Evolutionary conservation across 805 yeast species (phyloP).

Genomic region (Starmerella bombicola): DNA sequence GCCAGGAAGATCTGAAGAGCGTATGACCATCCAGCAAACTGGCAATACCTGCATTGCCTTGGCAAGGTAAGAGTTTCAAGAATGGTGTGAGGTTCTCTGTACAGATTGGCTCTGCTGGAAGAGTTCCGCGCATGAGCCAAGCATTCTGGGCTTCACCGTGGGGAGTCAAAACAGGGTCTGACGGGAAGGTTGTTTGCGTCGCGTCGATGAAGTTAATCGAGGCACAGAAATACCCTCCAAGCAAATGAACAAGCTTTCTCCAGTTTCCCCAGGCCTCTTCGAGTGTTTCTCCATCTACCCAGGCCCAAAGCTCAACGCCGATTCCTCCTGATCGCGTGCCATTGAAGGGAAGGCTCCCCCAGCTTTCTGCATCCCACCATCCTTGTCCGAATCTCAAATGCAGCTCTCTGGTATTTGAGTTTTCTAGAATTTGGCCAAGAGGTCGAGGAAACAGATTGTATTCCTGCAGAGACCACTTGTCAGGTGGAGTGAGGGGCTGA

Average conservation of each 20-base stretch:
- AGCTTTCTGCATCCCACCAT: constrained; percentile 79
- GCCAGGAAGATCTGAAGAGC: constrained; percentile 82
- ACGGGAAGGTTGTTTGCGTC: constrained; percentile 60
- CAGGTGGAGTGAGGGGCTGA: constrained; percentile 8
- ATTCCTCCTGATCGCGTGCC: constrained; percentile 79
- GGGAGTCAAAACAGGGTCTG: constrained; percentile 23
- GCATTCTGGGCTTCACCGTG: constrained; percentile 20
- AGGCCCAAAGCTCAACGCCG: constrained; percentile 90
- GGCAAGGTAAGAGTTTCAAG: constrained; percentile 75
- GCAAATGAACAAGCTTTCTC: constrained; percentile 56
- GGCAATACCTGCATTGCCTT: constrained; percentile 80
- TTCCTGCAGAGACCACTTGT: constrained; percentile 11
- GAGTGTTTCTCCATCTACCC: constrained; percentile 49
- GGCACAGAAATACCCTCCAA: constrained; percentile 91
- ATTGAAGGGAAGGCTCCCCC: constrained; percentile 69
- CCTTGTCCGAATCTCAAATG: constrained; percentile 87
- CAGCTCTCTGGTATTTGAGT: constrained; percentile 57
- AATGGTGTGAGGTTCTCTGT: constrained; percentile 95
- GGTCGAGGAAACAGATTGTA: constrained; percentile 55
- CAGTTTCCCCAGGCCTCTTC: constrained; percentile 51
- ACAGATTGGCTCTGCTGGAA: constrained; percentile 91
- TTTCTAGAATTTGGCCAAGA: constrained; percentile 60
- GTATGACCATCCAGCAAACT: constrained; percentile 81
- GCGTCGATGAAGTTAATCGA: constrained; percentile 79
- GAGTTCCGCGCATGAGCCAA: constrained; percentile 53